Conservation (phyloP, 805 yeast species). For the Isabelozyma pseudorhagii region DNA sequence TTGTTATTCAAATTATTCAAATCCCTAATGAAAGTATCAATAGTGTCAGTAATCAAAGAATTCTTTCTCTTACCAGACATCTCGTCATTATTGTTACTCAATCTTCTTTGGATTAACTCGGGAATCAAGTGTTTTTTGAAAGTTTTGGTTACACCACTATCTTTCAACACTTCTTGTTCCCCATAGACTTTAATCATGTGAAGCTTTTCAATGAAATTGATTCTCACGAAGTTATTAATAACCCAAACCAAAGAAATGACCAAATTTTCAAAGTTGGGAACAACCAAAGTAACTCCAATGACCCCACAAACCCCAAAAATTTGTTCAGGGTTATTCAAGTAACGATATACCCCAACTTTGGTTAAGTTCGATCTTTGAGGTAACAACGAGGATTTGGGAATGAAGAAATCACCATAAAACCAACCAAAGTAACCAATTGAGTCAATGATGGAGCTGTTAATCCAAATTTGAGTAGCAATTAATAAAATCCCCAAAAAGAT, state of each 20-base stretch:
- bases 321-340: slow-evolving; percentile 80
- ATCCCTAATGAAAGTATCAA: slow-evolving; percentile 45
- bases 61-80: slow-evolving; percentile 16
- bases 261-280: slow-evolving; percentile 49
- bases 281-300: slow-evolving; percentile 69
- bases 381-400: slow-evolving; percentile 43
- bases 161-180: slow-evolving; percentile 53
- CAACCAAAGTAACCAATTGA: slow-evolving; percentile 84
- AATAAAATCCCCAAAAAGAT: slow-evolving; percentile 58
- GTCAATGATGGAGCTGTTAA: slow-evolving; percentile 62
- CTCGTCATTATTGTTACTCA: slow-evolving; percentile 9
- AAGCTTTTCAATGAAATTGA: slow-evolving; percentile 70
- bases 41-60: slow-evolving; percentile 39
- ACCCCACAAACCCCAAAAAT: slow-evolving; percentile 74
- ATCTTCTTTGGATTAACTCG: slow-evolving; percentile 31
- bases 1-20: slow-evolving; percentile 27
- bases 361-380: slow-evolving; percentile 50
- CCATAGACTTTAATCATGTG: slow-evolving; percentile 80
- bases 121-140: slow-evolving; percentile 42
- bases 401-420: slow-evolving; percentile 84
- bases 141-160: slow-evolving; percentile 46
- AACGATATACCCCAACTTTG: slow-evolving; percentile 77
- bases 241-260: slow-evolving; percentile 60
- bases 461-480: slow-evolving; percentile 62
- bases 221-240: slow-evolving; percentile 58